phyloP scores from a whole-genome alignment of 345 rosid species.

The Isatis tinctoria region DNA sequence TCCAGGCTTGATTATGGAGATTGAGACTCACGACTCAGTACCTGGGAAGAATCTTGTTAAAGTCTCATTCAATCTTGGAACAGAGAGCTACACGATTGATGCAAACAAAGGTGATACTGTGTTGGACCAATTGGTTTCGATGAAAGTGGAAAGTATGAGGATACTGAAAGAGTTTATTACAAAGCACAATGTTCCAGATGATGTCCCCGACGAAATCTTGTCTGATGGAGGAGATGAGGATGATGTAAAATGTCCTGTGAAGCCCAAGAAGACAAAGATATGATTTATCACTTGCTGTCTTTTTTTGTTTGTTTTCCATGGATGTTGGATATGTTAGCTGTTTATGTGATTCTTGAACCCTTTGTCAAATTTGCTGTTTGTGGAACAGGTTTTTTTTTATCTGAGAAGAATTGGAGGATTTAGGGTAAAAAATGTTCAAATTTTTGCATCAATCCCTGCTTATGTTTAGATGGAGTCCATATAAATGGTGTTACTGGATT shows the following conservation, averaged over 20 bases:
- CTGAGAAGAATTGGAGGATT: neutral
- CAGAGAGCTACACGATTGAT: slow-evolving; percentile 50
- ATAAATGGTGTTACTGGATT: neutral
- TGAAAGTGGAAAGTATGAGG: slow-evolving; percentile 79
- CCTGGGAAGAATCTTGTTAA: slow-evolving; percentile 36
- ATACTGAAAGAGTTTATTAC: slow-evolving; percentile 77
- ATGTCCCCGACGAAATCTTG: slow-evolving; percentile 68
- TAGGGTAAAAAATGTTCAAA: neutral
- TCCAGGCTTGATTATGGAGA: slow-evolving; percentile 44
- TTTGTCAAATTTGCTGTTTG: neutral
- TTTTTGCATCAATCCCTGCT: neutral
- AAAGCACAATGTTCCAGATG: slow-evolving; percentile 68
- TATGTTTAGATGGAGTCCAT: neutral
- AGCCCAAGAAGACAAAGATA: slow-evolving; percentile 62
- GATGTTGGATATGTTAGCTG: neutral
- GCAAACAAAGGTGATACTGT: slow-evolving; percentile 43
- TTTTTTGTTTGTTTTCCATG: neutral
- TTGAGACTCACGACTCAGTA: slow-evolving; percentile 26
- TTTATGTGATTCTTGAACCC: neutral
- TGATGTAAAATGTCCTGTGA: slow-evolving; percentile 40
- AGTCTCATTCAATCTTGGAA: slow-evolving; percentile 56
- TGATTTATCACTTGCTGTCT: neutral
- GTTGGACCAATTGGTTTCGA: slow-evolving; percentile 59
- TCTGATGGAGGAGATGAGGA: slow-evolving; percentile 55
- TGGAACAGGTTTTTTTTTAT: neutral